Evolutionary conservation across 176 grass and related monocot genomes (phyloP).

Genomic region (Thalia dealbata): DNA sequence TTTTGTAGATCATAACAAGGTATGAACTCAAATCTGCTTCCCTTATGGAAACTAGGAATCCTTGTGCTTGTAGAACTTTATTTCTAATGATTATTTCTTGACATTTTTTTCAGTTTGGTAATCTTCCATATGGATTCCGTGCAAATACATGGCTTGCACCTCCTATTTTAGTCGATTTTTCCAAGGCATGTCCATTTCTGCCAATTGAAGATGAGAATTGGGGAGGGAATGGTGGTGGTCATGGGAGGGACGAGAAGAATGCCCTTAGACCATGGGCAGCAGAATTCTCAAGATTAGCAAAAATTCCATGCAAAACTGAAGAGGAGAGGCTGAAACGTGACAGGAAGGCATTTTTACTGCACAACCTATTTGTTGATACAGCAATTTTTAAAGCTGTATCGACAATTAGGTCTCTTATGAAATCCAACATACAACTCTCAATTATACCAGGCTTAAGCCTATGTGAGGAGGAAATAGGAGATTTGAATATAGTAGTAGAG

Average conservation of each 20-base stretch:
- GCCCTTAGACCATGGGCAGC: constrained; percentile 54
- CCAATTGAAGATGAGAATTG: constrained; percentile 78
- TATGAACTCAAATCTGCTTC: constrained; percentile 24
- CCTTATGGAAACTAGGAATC: background rate
- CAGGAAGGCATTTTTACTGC: constrained; percentile 89
- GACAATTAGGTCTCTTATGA: constrained; percentile 36
- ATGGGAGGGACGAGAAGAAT: constrained; percentile 50
- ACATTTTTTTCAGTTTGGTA: constrained; percentile 67
- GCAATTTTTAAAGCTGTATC: constrained; percentile 76
- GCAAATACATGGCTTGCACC: constrained; percentile 96
- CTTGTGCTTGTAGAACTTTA: background rate
- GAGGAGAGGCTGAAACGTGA: constrained; percentile 83
- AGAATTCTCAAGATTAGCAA: constrained; percentile 70
- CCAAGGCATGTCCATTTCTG: constrained; percentile 40
- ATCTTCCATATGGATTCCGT: constrained; percentile 94
- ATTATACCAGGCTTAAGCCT: constrained; percentile 29
- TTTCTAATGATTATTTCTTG: constrained; percentile 12
- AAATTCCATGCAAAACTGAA: constrained; percentile 72
- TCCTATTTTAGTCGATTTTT: constrained; percentile 51
- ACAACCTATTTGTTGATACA: constrained; percentile 84
- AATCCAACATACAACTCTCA: constrained; percentile 21
- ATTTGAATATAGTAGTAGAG: constrained; percentile 64
- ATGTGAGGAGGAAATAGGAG: constrained; percentile 58
- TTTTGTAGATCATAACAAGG: constrained; percentile 94
- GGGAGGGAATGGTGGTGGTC: constrained; percentile 70